A percentile compares a stretch with the other conserved stretches of the same genome.
These are phyloP conservation scores for Penicillium sp. DNA, from an alignment of 2,329 filamentous ascomycete species.

Conservation along the genomic window DNA sequence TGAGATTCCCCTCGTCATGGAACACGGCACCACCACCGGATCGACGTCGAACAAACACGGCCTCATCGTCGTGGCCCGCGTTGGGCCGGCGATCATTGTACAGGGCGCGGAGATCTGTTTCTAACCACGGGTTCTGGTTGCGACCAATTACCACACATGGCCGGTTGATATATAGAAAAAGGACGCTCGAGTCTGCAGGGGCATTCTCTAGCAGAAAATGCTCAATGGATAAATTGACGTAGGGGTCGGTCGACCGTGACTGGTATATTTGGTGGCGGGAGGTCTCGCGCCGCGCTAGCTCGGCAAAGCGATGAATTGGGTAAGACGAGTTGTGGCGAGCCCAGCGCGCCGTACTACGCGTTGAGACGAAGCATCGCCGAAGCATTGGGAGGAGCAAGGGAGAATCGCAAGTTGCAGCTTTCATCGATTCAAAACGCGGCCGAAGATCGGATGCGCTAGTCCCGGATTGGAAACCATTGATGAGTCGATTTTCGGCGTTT, in stretches of 20 bases:
- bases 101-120: constrained; percentile 68
- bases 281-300: constrained; percentile 31
- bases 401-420: constrained; percentile 6
- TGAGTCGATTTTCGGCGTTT: constrained; percentile 20
- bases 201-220: constrained; percentile 77
- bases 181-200: constrained; percentile 63
- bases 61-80: constrained; percentile 27
- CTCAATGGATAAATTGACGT: constrained; percentile 88
- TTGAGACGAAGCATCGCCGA: constrained; percentile 16
- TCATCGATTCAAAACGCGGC: constrained; percentile 6
- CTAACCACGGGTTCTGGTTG: constrained; percentile 97
- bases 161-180: constrained; percentile 82
- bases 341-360: constrained; percentile 8
- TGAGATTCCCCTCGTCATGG: constrained; percentile 87
- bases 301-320: constrained; percentile 28
- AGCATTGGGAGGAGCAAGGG: not conserved
- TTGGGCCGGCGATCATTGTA: constrained; percentile 32
- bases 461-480: constrained; percentile 21
- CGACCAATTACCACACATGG: constrained; percentile 87
- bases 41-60: constrained; percentile 70
- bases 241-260: constrained; percentile 66
- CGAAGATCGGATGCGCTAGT: constrained; percentile 27
- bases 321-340: constrained; percentile 30
- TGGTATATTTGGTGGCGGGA: constrained; percentile 59
- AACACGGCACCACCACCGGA: constrained; percentile 91